Evolutionary conservation across 2,329 filamentous ascomycete species (phyloP), one percentile per base, ranked within the genome.

Genomic region (Fusarium oxysporum): DNA sequence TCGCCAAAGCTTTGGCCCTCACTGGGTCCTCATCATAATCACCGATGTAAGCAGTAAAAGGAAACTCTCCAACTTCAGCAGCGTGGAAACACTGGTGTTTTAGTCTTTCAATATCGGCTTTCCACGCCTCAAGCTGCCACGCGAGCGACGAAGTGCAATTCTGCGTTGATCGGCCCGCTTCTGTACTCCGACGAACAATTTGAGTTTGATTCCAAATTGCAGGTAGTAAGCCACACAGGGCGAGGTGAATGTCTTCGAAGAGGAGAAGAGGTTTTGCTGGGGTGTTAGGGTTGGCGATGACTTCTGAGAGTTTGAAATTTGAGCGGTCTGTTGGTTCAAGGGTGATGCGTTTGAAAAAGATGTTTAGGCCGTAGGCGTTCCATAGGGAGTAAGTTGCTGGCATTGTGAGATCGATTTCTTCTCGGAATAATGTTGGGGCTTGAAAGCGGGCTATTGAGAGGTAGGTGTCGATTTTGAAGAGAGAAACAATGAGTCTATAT

Each of bases 381-480:
- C 80, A 85, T 8, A 81, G 65, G 3, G 79, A 76, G 38, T 79
- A 82, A 0, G 83, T 81, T 0, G 73, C 77, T 5, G 80, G 77
- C 16, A 84, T 60, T 0, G 78, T 72, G 9, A 82, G 72, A 19
- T 83, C 79, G 1, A 85, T 68, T 59, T 85, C 84, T 63, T 84
- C 81, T 3, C 79, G 63, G 9, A 78, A 76, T 1, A 85, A 62
- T 0, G 78, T 57, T 0, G 80, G 76, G 3, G 82, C 76, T 50
- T 84, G 59, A 74, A 75, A 62, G 58, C 79, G 37, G 77, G 73
- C 12, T 80, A 71, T 35, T 2, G 81, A 81, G 12, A 85, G 53
- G 35, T 82, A 84, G 0, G 76, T 56, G 63, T 85, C 84, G 32
- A 85, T 73, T 58, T 84, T 84, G 62, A 82, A 82, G 2, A 83